Evolutionary conservation across 208 protist species (phyloP).

Genomic region (Crithidia brevicula): DNA sequence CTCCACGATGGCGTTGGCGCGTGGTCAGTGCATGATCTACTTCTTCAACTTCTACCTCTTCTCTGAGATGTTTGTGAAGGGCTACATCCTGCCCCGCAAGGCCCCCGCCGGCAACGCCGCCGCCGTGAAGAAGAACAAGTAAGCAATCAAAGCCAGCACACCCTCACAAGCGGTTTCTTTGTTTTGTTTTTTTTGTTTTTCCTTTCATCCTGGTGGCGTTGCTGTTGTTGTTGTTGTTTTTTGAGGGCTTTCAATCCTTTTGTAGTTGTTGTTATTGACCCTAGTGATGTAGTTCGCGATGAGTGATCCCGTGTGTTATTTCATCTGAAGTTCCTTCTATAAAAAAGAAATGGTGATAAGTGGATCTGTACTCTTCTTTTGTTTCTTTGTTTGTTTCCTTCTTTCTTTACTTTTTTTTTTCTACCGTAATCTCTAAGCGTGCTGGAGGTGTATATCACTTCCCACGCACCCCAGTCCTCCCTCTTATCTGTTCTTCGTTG

Average conservation of each 20-base stretch:
- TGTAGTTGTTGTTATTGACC: not conserved
- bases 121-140: constrained; percentile 20
- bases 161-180: not conserved
- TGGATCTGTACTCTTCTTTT: not conserved
- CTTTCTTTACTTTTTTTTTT: constrained; percentile 22
- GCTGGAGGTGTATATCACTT: constrained; percentile 26
- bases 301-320: no score
- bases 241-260: not conserved
- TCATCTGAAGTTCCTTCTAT: no score
- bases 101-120: constrained; percentile 3
- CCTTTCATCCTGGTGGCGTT: no score
- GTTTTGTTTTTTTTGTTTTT: no score
- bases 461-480: not conserved
- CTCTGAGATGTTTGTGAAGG: constrained; percentile 85
- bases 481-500: not conserved
- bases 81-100: constrained; percentile 65
- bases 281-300: not conserved
- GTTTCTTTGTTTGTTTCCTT: constrained; percentile 19
- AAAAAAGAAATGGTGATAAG: not conserved
- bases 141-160: constrained; percentile 1
- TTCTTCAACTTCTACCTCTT: constrained; percentile 93
- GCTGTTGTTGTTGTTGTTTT: not conserved
- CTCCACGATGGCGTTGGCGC: constrained; percentile 39
- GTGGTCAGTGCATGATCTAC: constrained; percentile 87
- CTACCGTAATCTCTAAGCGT: constrained; percentile 15